Evolutionary conservation across 2,329 filamentous ascomycete species (phyloP).

Genomic region (Hypoxylon sp.): DNA sequence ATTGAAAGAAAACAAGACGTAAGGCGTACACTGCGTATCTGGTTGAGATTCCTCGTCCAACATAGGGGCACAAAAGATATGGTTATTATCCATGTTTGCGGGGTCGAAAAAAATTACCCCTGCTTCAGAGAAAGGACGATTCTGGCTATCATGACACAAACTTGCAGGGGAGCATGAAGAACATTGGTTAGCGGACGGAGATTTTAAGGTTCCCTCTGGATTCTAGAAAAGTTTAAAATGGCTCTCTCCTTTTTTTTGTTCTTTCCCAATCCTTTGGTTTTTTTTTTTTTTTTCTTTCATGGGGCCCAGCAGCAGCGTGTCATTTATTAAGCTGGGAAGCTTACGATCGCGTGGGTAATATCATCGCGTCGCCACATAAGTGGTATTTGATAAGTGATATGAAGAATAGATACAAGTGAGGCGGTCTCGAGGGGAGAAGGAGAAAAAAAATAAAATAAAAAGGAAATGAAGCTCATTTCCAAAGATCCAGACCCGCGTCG

Average conservation of each 20-base stretch:
- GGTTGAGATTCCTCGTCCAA: background rate
- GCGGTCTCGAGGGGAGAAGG: slow-evolving; percentile 13
- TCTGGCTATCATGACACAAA: slow-evolving; percentile 20
- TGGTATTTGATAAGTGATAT: no score
- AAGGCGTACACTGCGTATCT: no score
- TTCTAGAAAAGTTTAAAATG: slow-evolving; percentile 36
- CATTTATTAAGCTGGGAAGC: no score
- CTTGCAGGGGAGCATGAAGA: slow-evolving; percentile 14
- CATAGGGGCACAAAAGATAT: background rate
- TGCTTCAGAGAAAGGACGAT: slow-evolving; percentile 19
- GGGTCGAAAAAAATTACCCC: slow-evolving; percentile 25
- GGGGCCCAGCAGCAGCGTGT: no score
- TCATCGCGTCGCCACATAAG: no score
- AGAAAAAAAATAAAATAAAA: no score
- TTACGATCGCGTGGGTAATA: slow-evolving; percentile 3
- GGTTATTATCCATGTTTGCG: slow-evolving; percentile 7
- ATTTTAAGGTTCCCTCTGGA: slow-evolving; percentile 31
- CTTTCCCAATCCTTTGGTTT: no score
- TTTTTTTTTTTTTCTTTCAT: no score
- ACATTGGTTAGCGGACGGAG: slow-evolving; percentile 23
- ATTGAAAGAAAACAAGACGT: no score
- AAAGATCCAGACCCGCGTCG: slow-evolving; percentile 30
- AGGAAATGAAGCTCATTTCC: slow-evolving; percentile 39
- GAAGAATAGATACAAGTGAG: slow-evolving; percentile 1
- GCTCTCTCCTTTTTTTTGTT: no score